Evolutionary conservation across 176 grass and related monocot genomes (phyloP).

Genomic region (Triticum aestivum): IWGSC_CS_RefSeq_v2.1 NC_057807.1:575603204-575603703

Average conservation of each 20-base stretch:
- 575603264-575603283: too few species aligned
- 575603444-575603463: not conserved
- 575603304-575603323: not conserved
- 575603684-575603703: not conserved
- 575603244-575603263: too few species aligned
- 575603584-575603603: conserved; percentile 73
- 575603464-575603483: not conserved
- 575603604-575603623: conserved; percentile 65
- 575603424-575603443: not conserved
- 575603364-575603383: not conserved
- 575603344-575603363: not conserved
- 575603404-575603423: not conserved
- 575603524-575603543: too few species aligned
- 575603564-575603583: not conserved
- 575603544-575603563: conserved; percentile 3
- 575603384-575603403: not conserved
- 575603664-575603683: not conserved
- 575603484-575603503: not conserved
- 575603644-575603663: conserved; percentile 87
- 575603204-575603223: too few species aligned
- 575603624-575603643: conserved; percentile 84
- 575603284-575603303: not conserved
- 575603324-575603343: not conserved
- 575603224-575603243: too few species aligned
- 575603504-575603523: not conserved